Evolutionary conservation across 140 eudicot species (phyloP), one percentile per base, ranked within the genome.

Genomic region (Cichorium intybus): DNA sequence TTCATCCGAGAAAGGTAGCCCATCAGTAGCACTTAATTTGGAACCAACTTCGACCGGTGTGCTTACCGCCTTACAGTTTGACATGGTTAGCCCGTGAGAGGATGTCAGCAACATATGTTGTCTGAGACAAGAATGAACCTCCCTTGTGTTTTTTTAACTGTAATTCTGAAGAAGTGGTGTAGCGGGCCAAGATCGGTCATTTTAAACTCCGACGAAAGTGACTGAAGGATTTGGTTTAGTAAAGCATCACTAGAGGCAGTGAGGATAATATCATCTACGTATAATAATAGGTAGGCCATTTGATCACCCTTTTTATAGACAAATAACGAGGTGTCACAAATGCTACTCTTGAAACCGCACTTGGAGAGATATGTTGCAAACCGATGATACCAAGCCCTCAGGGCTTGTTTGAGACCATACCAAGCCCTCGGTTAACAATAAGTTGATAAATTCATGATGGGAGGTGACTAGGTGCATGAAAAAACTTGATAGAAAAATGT

Each of bases 1-100:
- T 50, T 28, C 56, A 50, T 50, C 29, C 29, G 29, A 50, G 56
- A 50, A 21, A 50, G 56, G 56, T 21, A 50, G 56, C 29, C 16
- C 28, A 9, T 46, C 52, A 8, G 52, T 46, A 46, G 24, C 52
- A 46, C 52, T 46, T 46, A 16, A 16, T 46, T 46, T 46, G 52
- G 52, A 46, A 46, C 52, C 52, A 46, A 46, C 22, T 46, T 46
- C 52, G 9, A n/a, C 52, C 16, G 22, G 24, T 16, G 23, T 46
- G 52, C 21, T 46, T 46, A 46, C 22, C 9, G 52, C 23, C 14
- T 46, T 46, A 46, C 52, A 46, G 52, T 46, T 46, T 16, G 52
- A 34, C 41, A 34, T 34, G 41, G 41, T 14, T 14, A 34, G 41
- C 41, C 14, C 41, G 14, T 10, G 41, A 34, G 14, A 34, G 41